Percentiles rank a stretch among this genome's conserved stretches.
These are phyloP conservation scores for Penicillium palitans DNA, from an alignment of 2,329 filamentous ascomycete genomes.

Conservation along the genomic window DNA sequence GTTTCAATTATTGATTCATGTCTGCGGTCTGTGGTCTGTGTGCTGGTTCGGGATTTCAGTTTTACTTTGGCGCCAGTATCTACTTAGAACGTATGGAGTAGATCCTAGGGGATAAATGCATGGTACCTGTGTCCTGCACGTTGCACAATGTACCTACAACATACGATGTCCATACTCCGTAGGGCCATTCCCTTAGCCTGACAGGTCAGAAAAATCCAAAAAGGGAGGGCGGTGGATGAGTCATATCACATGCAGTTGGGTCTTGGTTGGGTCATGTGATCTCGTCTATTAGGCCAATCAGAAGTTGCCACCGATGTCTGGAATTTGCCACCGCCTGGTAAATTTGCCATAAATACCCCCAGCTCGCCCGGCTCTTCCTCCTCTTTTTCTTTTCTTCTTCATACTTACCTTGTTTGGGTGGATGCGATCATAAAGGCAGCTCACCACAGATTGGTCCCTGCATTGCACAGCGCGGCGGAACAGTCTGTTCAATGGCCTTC, in stretches of 20 bases:
- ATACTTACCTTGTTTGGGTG: slow-evolving; percentile 55
- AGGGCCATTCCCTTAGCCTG: neutral
- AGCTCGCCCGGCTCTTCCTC: slow-evolving; percentile 23
- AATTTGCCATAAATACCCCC: slow-evolving; percentile 34
- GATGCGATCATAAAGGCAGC: slow-evolving; percentile 49
- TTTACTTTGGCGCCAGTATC: neutral
- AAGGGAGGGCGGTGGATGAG: neutral
- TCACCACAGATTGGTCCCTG: slow-evolving; percentile 52
- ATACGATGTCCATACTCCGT: neutral
- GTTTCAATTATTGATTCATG: slow-evolving; percentile 21
- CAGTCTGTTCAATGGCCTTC: slow-evolving; percentile 50
- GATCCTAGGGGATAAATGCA: neutral
- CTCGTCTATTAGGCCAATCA: neutral
- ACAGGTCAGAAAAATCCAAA: neutral
- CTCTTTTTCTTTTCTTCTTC: slow-evolving; percentile 49
- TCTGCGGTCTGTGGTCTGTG: slow-evolving; percentile 5
- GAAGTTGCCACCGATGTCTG: rapidly evolving
- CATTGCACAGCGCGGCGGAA: slow-evolving; percentile 60
- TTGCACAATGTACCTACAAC: neutral
- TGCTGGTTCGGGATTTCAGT: neutral
- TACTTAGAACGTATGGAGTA: too few relatives aligned
- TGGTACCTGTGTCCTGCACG: slow-evolving; percentile 2
- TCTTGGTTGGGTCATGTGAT: neutral
- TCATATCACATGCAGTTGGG: neutral
- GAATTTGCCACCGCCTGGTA: slow-evolving; percentile 18